Conservation (phyloP, 257 asterid species). For the Forsythia suspensa region DNA sequence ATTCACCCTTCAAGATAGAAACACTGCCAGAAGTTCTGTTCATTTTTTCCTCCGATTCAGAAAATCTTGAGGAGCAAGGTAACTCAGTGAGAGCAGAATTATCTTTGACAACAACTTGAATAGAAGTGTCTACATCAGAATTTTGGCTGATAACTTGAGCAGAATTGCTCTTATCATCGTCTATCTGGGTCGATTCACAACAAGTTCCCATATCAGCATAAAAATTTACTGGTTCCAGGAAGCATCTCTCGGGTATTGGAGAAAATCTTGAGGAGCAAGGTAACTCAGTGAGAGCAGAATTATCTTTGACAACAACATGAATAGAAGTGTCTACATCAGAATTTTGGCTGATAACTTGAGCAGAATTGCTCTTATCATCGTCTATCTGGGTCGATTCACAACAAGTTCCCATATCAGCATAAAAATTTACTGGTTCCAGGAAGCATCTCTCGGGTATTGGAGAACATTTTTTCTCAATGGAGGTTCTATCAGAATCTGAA, state of each 20-base stretch:
- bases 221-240: slow-evolving; percentile 14
- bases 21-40: neutral
- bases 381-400: slow-evolving; percentile 16
- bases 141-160: slow-evolving; percentile 21
- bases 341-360: slow-evolving; percentile 22
- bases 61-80: slow-evolving; percentile 2
- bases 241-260: no score
- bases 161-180: slow-evolving; percentile 11
- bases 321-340: slow-evolving; percentile 19
- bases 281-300: slow-evolving; percentile 13
- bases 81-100: slow-evolving; percentile 15
- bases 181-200: slow-evolving; percentile 16
- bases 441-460: slow-evolving; percentile 12
- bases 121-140: slow-evolving; percentile 20
- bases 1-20: slow-evolving; percentile 17
- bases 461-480: slow-evolving; percentile 20
- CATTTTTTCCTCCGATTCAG: slow-evolving; percentile 15
- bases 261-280: slow-evolving; percentile 6
- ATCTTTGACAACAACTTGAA: slow-evolving; percentile 17
- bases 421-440: slow-evolving; percentile 12
- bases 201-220: slow-evolving; percentile 15
- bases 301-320: slow-evolving; percentile 17
- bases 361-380: slow-evolving; percentile 10
- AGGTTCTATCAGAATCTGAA: slow-evolving; percentile 25
- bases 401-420: slow-evolving; percentile 16